Percentiles rank a stretch among this genome's conserved stretches.
Evolutionary conservation across 2,329 filamentous ascomycete genomes (phyloP).

Genomic region (Pestalotiopsis sp.): DNA sequence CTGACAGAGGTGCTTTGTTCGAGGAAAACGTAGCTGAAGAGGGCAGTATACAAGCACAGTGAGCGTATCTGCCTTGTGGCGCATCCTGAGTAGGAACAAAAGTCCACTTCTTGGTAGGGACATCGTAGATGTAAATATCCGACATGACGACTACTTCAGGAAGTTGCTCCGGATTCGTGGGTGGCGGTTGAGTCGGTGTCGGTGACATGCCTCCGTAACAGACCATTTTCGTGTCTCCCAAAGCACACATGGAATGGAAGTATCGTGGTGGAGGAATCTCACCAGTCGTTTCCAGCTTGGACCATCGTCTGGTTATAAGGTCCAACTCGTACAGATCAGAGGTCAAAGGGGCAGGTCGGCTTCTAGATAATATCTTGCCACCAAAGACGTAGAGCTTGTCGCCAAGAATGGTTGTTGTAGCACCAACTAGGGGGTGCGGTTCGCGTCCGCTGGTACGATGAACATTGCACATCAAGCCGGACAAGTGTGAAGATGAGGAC

Average conservation of each 20-base stretch:
- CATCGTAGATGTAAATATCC: conserved; percentile 94
- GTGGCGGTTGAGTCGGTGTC: conserved; percentile 50
- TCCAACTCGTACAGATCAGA: conserved; percentile 93
- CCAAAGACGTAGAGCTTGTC: conserved; percentile 98
- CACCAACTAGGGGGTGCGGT: conserved; percentile 87
- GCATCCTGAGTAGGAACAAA: conserved; percentile 77
- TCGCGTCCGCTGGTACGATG: conserved; percentile 86
- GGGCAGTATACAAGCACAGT: conserved; percentile 89
- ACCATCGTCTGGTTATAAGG: conserved; percentile 89
- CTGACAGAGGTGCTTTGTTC: conserved; percentile 77
- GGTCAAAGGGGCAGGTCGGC: conserved; percentile 76
- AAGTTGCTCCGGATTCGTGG: conserved; percentile 60
- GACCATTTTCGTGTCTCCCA: conserved; percentile 94
- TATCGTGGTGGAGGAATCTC: conserved; percentile 90
- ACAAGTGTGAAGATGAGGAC: conserved; percentile 58
- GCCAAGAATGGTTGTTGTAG: conserved; percentile 90
- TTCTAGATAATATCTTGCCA: conserved; percentile 82
- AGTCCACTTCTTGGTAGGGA: conserved; percentile 79
- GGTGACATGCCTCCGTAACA: conserved; percentile 99
- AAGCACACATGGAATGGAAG: conserved; percentile 92
- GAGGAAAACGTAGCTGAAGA: conserved; percentile 88
- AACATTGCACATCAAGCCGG: conserved; percentile 70
- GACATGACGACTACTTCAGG: conserved; percentile 96
- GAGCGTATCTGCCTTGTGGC: conserved; percentile 92
- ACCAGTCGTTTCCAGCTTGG: conserved; percentile 79